Base-by-base conservation (phyloP, 352 stramenopile genomes). In the Pythium phragmiticola region DNA sequence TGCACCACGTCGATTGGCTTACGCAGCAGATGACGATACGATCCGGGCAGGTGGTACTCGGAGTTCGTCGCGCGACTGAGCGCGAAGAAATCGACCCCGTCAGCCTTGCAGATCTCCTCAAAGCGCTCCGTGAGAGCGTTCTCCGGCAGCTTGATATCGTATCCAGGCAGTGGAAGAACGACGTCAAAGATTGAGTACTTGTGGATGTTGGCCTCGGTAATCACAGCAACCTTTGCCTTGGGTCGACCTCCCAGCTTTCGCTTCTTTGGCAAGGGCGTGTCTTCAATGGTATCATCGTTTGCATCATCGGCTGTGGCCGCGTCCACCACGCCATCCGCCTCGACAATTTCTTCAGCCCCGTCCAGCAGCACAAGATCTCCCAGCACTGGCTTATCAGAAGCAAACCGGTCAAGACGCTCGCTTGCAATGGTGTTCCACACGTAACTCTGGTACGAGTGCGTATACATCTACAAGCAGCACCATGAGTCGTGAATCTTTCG, bases 371-470 rank as follows among this genome's bases (percentile, higher is more conserved):
- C 91, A 19, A 99, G 76, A 73, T 99, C 96, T 7, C 96, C 96
- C 13, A 91, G 75, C 42, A 92, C 66, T 11, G 94, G 71, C 39
- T 76, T 57, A 21, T 75, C 79, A 2, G 69, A 71, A 36, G 82
- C 74, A 43, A 87, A 88, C 8, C 75, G 78, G 23, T 89, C 82
- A 21, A 99, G 82, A 4, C 97, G 80, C 56, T 96, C 77, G 39
- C 91, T 98, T 34, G 82, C 94, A 7, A 96, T 84, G 47, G 76
- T 75, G 75, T 99, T 99, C 94, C 94, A 99, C 30, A 98, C 74
- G 66, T 97, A 97, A 65, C 92, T 98, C 77, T 99, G 97, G 66
- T 98, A 97, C 61, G 88, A 72, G 67, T 96, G 86, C 34, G 84
- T 92, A 66, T 94, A 96, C 81, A 96, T 95, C 80, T 89, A 69